phyloP scores from a whole-genome alignment of 148 eudicot species.

The Vaccinium corymbosum region DNA sequence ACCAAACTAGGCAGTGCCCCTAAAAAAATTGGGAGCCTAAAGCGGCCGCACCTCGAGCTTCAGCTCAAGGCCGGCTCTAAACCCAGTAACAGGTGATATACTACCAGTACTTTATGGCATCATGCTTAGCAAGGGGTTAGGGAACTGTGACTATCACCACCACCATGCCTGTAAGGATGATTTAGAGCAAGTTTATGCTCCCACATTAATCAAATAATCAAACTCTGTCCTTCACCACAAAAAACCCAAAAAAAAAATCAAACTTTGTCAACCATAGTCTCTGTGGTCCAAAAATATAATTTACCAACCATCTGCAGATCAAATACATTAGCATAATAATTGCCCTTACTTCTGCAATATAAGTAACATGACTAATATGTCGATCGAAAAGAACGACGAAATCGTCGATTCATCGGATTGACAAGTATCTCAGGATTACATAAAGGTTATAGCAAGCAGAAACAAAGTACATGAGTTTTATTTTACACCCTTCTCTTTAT shows the following conservation, averaged over 20 bases:
- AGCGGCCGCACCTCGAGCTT: too few relatives aligned
- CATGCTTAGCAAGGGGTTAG: neutral
- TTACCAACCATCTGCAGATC: too few relatives aligned
- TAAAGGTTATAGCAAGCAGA: neutral
- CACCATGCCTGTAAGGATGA: neutral
- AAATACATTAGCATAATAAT: too few relatives aligned
- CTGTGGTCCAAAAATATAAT: neutral
- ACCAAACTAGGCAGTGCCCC: too few relatives aligned
- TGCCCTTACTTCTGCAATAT: too few relatives aligned
- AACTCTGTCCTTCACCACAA: too few relatives aligned
- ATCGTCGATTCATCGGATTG: too few relatives aligned
- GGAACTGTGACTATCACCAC: neutral
- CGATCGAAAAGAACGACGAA: too few relatives aligned
- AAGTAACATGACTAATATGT: too few relatives aligned
- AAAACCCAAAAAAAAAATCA: too few relatives aligned
- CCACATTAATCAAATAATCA: too few relatives aligned
- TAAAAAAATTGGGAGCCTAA: too few relatives aligned
- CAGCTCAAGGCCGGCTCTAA: neutral
- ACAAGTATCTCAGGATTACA: neutral
- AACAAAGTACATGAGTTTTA: neutral
- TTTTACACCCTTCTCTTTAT: neutral
- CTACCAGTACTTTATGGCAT: neutral
- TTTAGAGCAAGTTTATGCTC: neutral
- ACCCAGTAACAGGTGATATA: neutral
- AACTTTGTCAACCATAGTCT: neutral